These are phyloP conservation scores for Penicillium rolfsii DNA, from an alignment of 2,329 filamentous ascomycete genomes.

Conservation along the genomic window DNA sequence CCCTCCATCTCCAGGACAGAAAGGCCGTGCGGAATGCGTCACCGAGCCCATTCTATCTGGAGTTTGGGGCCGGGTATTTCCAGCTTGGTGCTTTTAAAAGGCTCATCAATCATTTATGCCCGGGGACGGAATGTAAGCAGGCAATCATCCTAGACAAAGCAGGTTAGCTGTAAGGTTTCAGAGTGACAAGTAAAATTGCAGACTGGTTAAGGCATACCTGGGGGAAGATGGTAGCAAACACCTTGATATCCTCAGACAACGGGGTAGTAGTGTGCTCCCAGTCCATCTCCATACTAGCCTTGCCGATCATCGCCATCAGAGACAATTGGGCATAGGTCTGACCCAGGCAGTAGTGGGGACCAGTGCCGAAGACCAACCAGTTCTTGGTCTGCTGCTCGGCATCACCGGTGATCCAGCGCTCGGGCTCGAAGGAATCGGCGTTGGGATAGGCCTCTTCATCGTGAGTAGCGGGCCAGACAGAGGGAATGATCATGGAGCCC, in stretches of 20 bases:
- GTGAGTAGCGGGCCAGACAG: constrained; percentile 85
- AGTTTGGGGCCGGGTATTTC: constrained; percentile 18
- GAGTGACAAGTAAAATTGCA: not conserved
- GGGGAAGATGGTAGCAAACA: constrained; percentile 98
- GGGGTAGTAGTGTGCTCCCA: constrained; percentile 89
- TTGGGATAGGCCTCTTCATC: constrained; percentile 91
- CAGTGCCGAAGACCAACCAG: constrained; percentile 93
- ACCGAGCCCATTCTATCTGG: constrained; percentile 25
- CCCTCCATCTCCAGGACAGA: constrained; percentile 32
- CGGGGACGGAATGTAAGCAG: constrained; percentile 69
- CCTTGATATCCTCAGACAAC: constrained; percentile 89
- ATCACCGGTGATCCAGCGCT: constrained; percentile 86
- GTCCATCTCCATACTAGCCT: constrained; percentile 82
- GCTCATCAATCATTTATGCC: constrained; percentile 31
- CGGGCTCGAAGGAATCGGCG: constrained; percentile 85
- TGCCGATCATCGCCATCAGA: constrained; percentile 85
- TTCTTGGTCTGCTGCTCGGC: constrained; percentile 94
- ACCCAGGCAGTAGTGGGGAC: constrained; percentile 94
- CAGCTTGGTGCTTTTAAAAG: constrained; percentile 22
- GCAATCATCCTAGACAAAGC: constrained; percentile 71
- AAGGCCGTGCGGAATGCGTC: constrained; percentile 20
- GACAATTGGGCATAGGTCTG: constrained; percentile 91
- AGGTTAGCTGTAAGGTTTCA: constrained; percentile 25
- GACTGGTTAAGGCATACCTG: constrained; percentile 60
- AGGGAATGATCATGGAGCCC: constrained; percentile 92